phyloP scores from a whole-genome alignment of 768 basidiomycete species.

The Pleurotus platypus region DNA sequence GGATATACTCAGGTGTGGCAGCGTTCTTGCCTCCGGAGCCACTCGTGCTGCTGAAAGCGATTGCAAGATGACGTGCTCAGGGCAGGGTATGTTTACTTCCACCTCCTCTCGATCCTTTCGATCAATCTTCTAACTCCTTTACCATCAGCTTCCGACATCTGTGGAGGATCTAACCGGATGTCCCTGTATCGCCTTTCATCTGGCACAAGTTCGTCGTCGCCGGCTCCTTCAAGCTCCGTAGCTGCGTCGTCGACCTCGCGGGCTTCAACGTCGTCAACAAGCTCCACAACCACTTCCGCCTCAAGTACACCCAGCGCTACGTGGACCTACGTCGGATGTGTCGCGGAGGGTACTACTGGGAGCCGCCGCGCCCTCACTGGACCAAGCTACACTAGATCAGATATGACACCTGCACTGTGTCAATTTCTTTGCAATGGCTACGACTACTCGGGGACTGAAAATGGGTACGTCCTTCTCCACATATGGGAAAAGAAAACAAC shows the following conservation, averaged over 20 bases:
- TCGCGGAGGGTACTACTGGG: slow-evolving; percentile 29
- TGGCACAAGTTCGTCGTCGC: slow-evolving; percentile 5
- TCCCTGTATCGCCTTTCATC: slow-evolving; percentile 11
- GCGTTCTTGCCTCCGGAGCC: slow-evolving; percentile 10
- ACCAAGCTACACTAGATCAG: slow-evolving; percentile 16
- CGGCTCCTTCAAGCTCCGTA: slow-evolving; percentile 7
- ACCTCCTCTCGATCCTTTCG: no score
- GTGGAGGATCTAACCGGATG: slow-evolving; percentile 26
- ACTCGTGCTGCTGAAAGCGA: slow-evolving; percentile 17
- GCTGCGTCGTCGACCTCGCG: slow-evolving; percentile 9
- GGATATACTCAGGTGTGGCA: background rate
- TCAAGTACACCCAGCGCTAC: background rate
- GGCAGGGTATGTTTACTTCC: slow-evolving; percentile 20
- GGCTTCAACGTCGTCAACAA: slow-evolving; percentile 6
- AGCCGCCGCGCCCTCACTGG: slow-evolving; percentile 28
- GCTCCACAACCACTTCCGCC: background rate
- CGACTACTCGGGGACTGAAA: slow-evolving; percentile 28
- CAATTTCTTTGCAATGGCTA: slow-evolving; percentile 26
- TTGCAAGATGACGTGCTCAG: slow-evolving; percentile 28
- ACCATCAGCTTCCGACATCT: slow-evolving; percentile 22
- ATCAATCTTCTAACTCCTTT: no score
- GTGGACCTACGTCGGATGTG: slow-evolving; percentile 23
- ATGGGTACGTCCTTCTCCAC: slow-evolving; percentile 18
- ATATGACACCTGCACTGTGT: slow-evolving; percentile 30
- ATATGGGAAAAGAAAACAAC: background rate